Conservation (phyloP, 345 rosid genomes). For the Aquilaria sinensis region DNA sequence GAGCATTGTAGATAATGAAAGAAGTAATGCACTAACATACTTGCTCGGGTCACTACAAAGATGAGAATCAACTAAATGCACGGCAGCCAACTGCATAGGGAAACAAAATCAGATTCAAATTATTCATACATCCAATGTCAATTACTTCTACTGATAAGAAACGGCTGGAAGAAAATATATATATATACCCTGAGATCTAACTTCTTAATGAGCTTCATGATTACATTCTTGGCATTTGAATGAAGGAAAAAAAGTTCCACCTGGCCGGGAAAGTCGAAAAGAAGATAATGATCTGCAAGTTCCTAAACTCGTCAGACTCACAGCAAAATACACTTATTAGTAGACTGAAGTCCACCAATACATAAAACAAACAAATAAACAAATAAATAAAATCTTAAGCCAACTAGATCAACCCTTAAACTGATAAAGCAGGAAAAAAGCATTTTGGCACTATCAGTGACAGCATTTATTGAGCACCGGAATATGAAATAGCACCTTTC, state of each 20-base stretch:
- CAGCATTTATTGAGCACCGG: too few species aligned
- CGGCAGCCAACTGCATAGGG: conserved; percentile 67
- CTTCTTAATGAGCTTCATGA: conserved; percentile 69
- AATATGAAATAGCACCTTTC: too few species aligned
- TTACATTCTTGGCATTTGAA: conserved; percentile 65
- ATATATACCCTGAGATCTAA: conserved; percentile 72
- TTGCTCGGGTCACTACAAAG: conserved; percentile 87
- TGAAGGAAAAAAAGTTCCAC: conserved; percentile 89
- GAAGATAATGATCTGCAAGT: conserved; percentile 87
- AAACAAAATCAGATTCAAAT: conserved; percentile 14
- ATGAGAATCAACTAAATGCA: conserved; percentile 84
- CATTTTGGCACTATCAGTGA: too few species aligned
- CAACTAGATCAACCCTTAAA: background rate
- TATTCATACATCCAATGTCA: conserved; percentile 6
- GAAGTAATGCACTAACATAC: conserved; percentile 77
- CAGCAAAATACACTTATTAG: background rate
- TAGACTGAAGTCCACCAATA: too few species aligned
- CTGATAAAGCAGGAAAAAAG: too few species aligned
- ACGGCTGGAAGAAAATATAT: conserved; percentile 1
- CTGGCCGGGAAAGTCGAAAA: conserved; percentile 97
- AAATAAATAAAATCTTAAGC: background rate
- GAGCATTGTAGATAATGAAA: conserved; percentile 81
- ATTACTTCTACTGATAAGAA: background rate
- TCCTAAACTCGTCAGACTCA: conserved; percentile 14
- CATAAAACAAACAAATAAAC: too few species aligned